Evolutionary conservation across 176 grass and related monocot species (phyloP), one percentile per base, ranked within the genome.

Genomic region (Oryza glaberrima): DNA sequence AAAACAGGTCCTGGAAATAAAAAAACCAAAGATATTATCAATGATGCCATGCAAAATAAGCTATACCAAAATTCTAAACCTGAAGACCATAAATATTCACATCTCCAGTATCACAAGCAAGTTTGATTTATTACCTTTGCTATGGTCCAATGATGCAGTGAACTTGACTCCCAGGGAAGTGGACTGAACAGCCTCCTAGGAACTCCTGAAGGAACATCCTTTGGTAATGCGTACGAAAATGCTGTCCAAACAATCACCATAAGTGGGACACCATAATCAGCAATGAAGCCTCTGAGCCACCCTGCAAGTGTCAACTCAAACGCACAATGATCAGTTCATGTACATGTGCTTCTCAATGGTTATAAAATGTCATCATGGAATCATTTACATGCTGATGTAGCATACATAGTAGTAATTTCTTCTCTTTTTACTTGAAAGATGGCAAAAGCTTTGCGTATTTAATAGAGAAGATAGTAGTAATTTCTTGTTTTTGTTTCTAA

Each of bases 231-330:
- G 56, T 92, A 98, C 20, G 93, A 95, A 22, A 98, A 82, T 45
- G 83, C 93, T 76, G 93, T 92, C 91, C 95, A 98, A 70, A 99
- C 65, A 76, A 99, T 28, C 51, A 99, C 96, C 96, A 96, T 99
- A 68, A 99, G 56, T 1, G 96, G 96, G 43, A 99, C 96, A 23
- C 93, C 96, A 69, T 95, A 98, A 73, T 98, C 91, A 6, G 96
- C 91, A 73, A 95, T 87, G 28, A 98, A 92, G 85, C 90, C 77
- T 89, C 96, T 95, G 77, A 92, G 77, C 89, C 91, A 94, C 47
- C 93, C 96, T 95, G 88, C 45, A 88, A 86, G 45, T 74, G 11
- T 47, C 4, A 78, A 77, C n/a, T 47, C 79, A 61, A 84, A 46
- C 46, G 11, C 48, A 14, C 12, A 34, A 10, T 70, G 34, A 63